phyloP scores from a whole-genome alignment of 768 basidiomycete genomes.

The Nevesoporus exiguus region DNA sequence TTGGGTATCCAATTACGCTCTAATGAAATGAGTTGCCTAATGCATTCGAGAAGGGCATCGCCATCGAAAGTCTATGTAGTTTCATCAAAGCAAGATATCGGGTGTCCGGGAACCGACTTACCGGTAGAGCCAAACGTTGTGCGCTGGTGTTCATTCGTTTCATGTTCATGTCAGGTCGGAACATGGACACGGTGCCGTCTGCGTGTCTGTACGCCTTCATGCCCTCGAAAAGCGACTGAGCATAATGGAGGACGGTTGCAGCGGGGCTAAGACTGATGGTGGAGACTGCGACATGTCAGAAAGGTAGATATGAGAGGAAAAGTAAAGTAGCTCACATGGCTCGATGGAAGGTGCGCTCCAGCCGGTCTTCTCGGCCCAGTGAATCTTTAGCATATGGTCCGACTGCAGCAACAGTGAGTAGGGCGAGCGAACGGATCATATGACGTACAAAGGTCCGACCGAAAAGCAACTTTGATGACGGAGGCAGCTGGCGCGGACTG shows the following conservation, averaged over 20 bases:
- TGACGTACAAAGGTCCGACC: constrained; percentile 76
- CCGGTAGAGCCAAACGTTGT: constrained; percentile 69
- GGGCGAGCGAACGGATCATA: background rate
- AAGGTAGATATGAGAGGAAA: background rate
- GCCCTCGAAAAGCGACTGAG: constrained; percentile 87
- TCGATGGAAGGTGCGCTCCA: constrained; percentile 83
- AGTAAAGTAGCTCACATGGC: constrained; percentile 58
- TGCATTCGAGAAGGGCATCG: constrained; percentile 66
- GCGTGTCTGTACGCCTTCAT: constrained; percentile 88
- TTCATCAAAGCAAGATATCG: constrained; percentile 1
- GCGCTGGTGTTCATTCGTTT: constrained; percentile 90
- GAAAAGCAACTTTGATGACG: constrained; percentile 68
- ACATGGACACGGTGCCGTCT: constrained; percentile 72
- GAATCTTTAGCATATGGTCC: constrained; percentile 83
- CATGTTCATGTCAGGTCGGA: constrained; percentile 98
- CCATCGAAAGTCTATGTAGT: constrained; percentile 67
- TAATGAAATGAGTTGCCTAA: constrained; percentile 80
- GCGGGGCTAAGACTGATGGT: constrained; percentile 26
- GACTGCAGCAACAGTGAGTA: constrained; percentile 42
- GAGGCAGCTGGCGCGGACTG: constrained; percentile 60
- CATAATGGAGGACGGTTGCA: constrained; percentile 87
- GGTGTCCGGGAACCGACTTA: constrained; percentile 32
- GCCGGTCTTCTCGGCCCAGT: constrained; percentile 66
- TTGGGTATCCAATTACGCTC: constrained; percentile 92
- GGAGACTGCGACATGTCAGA: constrained; percentile 19